Evolutionary conservation across 768 basidiomycete species (phyloP), one percentile per base, ranked within the genome.

Genomic region (Psilocybe subaeruginosa): DNA sequence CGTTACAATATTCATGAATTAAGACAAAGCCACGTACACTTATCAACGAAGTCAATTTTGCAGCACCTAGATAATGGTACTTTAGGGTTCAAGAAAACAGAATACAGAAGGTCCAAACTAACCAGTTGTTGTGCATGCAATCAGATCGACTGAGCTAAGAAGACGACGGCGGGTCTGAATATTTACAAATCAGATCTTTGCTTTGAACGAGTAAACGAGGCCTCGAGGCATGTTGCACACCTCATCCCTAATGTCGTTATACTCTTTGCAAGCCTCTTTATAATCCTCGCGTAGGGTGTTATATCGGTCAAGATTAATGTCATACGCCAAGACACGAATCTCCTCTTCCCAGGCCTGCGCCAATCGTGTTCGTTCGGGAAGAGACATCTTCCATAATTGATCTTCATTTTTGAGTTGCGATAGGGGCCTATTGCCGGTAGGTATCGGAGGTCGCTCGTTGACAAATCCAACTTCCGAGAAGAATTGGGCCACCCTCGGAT

Each of bases 111-210:
- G 12, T 29, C 16, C 37, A 14, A 14, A 58, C 63, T 9, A 67
- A 88, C 89, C 90, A 17, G 86, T 91, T 0, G 91, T 92, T 0
- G 91, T 93, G 62, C 90, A 91, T 9, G 88, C 92, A 55, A 92
- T 83, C 12, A 93, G 76, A 66, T 90, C 82, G 0, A 83, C 78
- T 8, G 77, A 70, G 31, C 70, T 71, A 6, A 93, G 75, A 3
- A 92, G 71, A 4, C 79, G 77, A 0, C 85, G 81, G 11, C 86
- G 80, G 47, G 77, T 73, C 90, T 92, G 33, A 23, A 23, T 23
- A 23, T 23, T 23, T 23, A 23, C 23, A 23, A 23, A 23, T 23
- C 23, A 23, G 23, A 23, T 23, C 23, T 23, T 23, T 23, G 23
- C 23, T 23, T 23, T 23, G 2, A 23, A 23, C 23, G 23, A 23